Conservation (phyloP, 2,329 filamentous ascomycete species). For the Fusarium sp. region DNA sequence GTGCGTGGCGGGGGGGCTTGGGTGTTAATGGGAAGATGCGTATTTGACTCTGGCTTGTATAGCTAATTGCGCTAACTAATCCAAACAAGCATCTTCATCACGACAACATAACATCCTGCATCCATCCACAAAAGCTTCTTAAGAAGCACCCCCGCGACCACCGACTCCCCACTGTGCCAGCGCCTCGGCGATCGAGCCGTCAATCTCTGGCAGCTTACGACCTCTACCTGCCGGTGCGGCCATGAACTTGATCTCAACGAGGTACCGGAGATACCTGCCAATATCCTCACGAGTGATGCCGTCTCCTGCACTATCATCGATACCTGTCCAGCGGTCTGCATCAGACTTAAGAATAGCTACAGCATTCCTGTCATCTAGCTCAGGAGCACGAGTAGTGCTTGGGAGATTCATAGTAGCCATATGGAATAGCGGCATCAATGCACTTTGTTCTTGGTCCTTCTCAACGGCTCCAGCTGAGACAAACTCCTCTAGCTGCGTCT, state of each 20-base stretch:
- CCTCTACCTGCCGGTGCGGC: background rate
- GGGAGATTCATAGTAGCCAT: conserved; percentile 1
- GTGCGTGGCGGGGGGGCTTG: background rate
- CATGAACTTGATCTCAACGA: conserved; percentile 3
- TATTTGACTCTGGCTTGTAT: too few species aligned
- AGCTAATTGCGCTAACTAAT: too few species aligned
- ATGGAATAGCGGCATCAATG: conserved; percentile 4
- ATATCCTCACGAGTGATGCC: background rate
- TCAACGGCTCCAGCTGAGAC: background rate
- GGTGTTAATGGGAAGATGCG: too few species aligned
- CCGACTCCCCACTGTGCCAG: background rate
- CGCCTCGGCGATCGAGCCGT: background rate
- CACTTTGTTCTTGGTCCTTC: conserved; percentile 4
- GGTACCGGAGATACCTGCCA: background rate
- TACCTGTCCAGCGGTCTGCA: conserved; percentile 5
- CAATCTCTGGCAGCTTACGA: background rate
- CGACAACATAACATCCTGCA: background rate
- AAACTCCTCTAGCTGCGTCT: conserved; percentile 1
- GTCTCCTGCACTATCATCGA: conserved; percentile 9
- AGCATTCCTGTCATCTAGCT: conserved; percentile 2
- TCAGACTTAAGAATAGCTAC: conserved; percentile 1
- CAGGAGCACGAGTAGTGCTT: conserved; percentile 1
- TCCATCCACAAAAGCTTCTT: background rate
- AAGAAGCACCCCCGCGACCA: background rate
- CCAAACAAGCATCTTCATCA: too few species aligned